Conservation (phyloP, 2,329 filamentous ascomycete genomes). For the Delphinella strobiligena region DNA sequence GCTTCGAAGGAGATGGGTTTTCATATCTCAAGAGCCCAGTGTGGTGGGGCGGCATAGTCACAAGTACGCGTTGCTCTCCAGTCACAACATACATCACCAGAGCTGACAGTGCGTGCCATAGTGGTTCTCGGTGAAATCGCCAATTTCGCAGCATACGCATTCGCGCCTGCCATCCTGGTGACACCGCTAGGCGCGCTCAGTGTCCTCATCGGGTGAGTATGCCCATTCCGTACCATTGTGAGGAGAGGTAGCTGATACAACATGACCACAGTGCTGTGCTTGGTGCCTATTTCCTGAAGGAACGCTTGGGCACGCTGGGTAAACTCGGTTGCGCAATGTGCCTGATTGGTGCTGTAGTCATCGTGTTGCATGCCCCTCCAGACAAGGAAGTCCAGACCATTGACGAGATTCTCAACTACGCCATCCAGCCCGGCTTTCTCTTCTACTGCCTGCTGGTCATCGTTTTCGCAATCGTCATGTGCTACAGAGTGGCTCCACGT, state of each 20-base stretch:
- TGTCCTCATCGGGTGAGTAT: slow-evolving; percentile 66
- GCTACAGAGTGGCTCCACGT: slow-evolving; percentile 80
- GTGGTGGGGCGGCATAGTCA: slow-evolving; percentile 93
- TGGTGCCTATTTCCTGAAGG: slow-evolving; percentile 86
- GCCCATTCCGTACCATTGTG: slow-evolving; percentile 3
- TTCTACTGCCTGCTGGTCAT: slow-evolving; percentile 72
- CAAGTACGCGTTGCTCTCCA: slow-evolving; percentile 45
- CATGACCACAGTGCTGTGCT: slow-evolving; percentile 56
- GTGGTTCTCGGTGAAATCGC: slow-evolving; percentile 88
- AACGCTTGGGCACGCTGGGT: slow-evolving; percentile 79
- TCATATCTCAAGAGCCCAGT: slow-evolving; percentile 88
- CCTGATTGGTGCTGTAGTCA: slow-evolving; percentile 90
- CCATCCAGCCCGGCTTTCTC: slow-evolving; percentile 83
- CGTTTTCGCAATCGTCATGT: slow-evolving; percentile 83
- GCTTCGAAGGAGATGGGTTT: slow-evolving; percentile 93
- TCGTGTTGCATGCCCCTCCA: slow-evolving; percentile 90
- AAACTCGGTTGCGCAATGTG: slow-evolving; percentile 95
- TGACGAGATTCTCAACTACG: slow-evolving; percentile 82
- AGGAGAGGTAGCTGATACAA: slow-evolving; percentile 11
- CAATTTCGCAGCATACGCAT: slow-evolving; percentile 97
- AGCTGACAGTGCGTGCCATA: slow-evolving; percentile 26
- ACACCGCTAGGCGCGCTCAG: slow-evolving; percentile 88
- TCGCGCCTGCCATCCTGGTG: slow-evolving; percentile 95
- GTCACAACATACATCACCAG: slow-evolving; percentile 3
- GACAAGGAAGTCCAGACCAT: slow-evolving; percentile 86